Evolutionary conservation across 768 basidiomycete genomes (phyloP).

Genomic region (Kwoniella europaea): DNA sequence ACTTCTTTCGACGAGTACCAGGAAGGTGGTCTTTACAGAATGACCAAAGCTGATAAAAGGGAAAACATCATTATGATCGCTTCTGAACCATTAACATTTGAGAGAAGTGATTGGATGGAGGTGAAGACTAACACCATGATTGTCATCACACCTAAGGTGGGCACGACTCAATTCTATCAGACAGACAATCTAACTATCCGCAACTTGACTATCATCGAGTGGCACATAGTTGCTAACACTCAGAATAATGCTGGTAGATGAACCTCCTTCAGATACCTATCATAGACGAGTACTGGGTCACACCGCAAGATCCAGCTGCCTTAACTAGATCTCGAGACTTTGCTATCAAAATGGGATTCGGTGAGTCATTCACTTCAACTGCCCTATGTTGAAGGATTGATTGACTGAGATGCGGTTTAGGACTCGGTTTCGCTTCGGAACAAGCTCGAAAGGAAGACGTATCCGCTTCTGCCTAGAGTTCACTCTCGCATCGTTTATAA

Average conservation of each 20-base stretch:
- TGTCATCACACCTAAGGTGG: slow-evolving; percentile 88
- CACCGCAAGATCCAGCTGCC: slow-evolving; percentile 77
- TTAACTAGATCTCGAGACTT: slow-evolving; percentile 76
- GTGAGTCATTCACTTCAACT: slow-evolving; percentile 26
- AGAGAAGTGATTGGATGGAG: slow-evolving; percentile 99
- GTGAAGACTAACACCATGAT: slow-evolving; percentile 96
- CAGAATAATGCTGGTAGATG: slow-evolving; percentile 48
- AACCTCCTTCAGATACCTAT: slow-evolving; percentile 94
- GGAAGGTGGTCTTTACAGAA: slow-evolving; percentile 87
- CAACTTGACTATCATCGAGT: too few relatives aligned
- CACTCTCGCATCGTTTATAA: not conserved
- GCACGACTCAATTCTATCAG: too few relatives aligned
- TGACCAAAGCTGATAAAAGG: slow-evolving; percentile 89
- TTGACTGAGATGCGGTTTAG: not conserved
- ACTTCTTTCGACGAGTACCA: slow-evolving; percentile 90
- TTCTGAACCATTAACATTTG: slow-evolving; percentile 94
- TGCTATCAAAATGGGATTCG: slow-evolving; percentile 84
- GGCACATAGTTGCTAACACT: not conserved
- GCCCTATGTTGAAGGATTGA: not conserved
- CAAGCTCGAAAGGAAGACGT: slow-evolving; percentile 14
- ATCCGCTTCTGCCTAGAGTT: not conserved
- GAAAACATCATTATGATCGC: slow-evolving; percentile 88
- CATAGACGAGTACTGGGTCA: slow-evolving; percentile 88
- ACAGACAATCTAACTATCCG: too few relatives aligned
- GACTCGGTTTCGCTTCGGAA: slow-evolving; percentile 23